Percentiles rank a stretch among this genome's conserved stretches.
These are phyloP conservation scores for Cryphonectria carpinicola DNA, from an alignment of 2,329 filamentous ascomycete genomes.

Conservation along the genomic window DNA sequence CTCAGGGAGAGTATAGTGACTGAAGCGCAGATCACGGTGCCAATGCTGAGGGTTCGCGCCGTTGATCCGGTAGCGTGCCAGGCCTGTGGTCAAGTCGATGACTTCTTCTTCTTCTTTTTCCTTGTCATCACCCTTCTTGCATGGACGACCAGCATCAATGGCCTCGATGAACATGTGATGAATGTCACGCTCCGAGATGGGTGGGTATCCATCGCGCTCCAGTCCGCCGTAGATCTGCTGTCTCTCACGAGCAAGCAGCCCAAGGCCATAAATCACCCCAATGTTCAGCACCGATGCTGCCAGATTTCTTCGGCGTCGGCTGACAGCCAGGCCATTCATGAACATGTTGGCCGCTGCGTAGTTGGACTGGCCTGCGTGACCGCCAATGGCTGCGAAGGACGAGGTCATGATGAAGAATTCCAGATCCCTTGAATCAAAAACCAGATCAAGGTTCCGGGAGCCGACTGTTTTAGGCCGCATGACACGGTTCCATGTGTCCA, in stretches of 20 bases:
- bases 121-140: not conserved
- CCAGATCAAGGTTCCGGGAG: conserved; percentile 44
- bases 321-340: conserved; percentile 49
- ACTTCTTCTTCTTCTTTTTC: conserved; percentile 27
- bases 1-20: conserved; percentile 40
- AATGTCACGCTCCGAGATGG: conserved; percentile 54
- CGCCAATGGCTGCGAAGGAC: conserved; percentile 49
- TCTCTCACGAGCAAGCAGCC: conserved; percentile 47
- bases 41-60: conserved; percentile 42
- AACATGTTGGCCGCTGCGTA: conserved; percentile 52
- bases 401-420: conserved; percentile 54
- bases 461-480: conserved; percentile 47
- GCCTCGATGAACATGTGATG: conserved; percentile 58
- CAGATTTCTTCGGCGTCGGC: conserved; percentile 41
- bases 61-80: conserved; percentile 43
- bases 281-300: conserved; percentile 48
- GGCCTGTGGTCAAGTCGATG: conserved; percentile 45
- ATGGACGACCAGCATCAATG: conserved; percentile 46
- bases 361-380: conserved; percentile 49
- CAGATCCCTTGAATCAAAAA: conserved; percentile 39
- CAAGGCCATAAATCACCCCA: conserved; percentile 50
- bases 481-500: conserved; percentile 43
- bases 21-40: conserved; percentile 49
- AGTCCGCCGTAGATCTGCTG: conserved; percentile 44
- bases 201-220: conserved; percentile 49